These are phyloP conservation scores for Penicillium palitans DNA, from an alignment of 2,329 filamentous ascomycete genomes.

Conservation along the genomic window DNA sequence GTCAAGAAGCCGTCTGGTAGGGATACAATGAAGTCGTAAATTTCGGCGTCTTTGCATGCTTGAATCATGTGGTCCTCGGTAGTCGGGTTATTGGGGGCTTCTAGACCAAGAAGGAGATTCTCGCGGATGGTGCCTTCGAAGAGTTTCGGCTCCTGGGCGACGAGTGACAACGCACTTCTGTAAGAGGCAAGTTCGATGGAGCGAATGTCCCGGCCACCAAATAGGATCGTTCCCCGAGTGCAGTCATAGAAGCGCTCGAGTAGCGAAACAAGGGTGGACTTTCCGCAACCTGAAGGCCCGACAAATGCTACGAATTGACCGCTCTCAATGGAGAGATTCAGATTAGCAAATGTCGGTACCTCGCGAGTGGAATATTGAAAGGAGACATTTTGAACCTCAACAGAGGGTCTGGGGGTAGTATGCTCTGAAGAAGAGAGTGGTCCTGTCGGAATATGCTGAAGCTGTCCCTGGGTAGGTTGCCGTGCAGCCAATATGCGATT, in stretches of 20 bases:
- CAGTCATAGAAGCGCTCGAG: slow-evolving; percentile 46
- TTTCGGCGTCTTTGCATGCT: slow-evolving; percentile 54
- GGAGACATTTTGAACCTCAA: slow-evolving; percentile 35
- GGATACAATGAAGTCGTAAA: slow-evolving; percentile 54
- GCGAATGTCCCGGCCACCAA: slow-evolving; percentile 36
- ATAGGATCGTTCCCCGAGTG: slow-evolving; percentile 38
- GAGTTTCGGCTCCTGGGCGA: slow-evolving; percentile 48
- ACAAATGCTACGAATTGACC: slow-evolving; percentile 51
- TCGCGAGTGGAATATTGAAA: slow-evolving; percentile 42
- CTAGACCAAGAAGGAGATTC: slow-evolving; percentile 50
- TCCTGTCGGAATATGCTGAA: background rate
- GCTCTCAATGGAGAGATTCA: slow-evolving; percentile 37
- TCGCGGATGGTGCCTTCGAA: slow-evolving; percentile 50
- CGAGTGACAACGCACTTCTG: slow-evolving; percentile 35
- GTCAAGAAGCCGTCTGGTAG: slow-evolving; percentile 55
- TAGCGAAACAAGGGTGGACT: slow-evolving; percentile 47
- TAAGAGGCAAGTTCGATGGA: slow-evolving; percentile 33
- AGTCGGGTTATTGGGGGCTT: slow-evolving; percentile 24
- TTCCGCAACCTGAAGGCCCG: slow-evolving; percentile 51
- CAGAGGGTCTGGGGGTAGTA: slow-evolving; percentile 20
- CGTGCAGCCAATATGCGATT: slow-evolving; percentile 39
- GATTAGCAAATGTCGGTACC: slow-evolving; percentile 30
- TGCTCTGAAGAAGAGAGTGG: slow-evolving; percentile 1
- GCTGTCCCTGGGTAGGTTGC: slow-evolving; percentile 1
- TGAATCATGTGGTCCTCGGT: slow-evolving; percentile 46